Evolutionary conservation across 345 rosid species (phyloP).

Genomic region (Alliaria petiolata): DNA sequence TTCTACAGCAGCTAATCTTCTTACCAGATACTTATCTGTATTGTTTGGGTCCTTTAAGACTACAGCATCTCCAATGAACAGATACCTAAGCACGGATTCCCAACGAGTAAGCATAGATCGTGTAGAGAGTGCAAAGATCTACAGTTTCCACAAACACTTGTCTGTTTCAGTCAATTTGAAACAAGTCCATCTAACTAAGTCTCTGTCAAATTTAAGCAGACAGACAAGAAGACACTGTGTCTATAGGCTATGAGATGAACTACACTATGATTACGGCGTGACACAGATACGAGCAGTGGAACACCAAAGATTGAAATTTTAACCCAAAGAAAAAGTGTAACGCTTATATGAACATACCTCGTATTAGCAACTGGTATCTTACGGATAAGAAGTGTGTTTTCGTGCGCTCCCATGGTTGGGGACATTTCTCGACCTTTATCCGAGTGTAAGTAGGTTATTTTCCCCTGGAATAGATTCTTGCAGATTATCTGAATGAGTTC

Average conservation of each 20-base stretch:
- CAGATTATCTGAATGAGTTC: slow-evolving; percentile 48
- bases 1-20: slow-evolving; percentile 83
- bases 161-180: not conserved
- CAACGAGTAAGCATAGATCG: slow-evolving; percentile 1
- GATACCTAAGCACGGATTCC: slow-evolving; percentile 37
- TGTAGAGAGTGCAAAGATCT: not conserved
- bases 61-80: slow-evolving; percentile 91
- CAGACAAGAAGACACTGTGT: not conserved
- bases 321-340: not conserved
- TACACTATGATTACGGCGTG: not conserved
- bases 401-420: slow-evolving; percentile 52
- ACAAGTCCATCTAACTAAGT: not conserved
- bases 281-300: not conserved
- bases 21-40: slow-evolving; percentile 52
- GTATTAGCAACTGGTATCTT: slow-evolving; percentile 67
- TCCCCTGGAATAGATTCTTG: slow-evolving; percentile 74
- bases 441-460: slow-evolving; percentile 68
- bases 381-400: slow-evolving; percentile 84
- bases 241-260: not conserved
- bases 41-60: slow-evolving; percentile 78
- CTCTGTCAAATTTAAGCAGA: not conserved
- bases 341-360: slow-evolving; percentile 35
- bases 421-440: slow-evolving; percentile 68
- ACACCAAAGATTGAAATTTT: not conserved
- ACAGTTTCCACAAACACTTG: not conserved